Percentiles rank a stretch among this genome's conserved stretches.
phyloP scores from a whole-genome alignment of 2,329 filamentous ascomycete genomes.

The Aspergillus udagawae region DNA sequence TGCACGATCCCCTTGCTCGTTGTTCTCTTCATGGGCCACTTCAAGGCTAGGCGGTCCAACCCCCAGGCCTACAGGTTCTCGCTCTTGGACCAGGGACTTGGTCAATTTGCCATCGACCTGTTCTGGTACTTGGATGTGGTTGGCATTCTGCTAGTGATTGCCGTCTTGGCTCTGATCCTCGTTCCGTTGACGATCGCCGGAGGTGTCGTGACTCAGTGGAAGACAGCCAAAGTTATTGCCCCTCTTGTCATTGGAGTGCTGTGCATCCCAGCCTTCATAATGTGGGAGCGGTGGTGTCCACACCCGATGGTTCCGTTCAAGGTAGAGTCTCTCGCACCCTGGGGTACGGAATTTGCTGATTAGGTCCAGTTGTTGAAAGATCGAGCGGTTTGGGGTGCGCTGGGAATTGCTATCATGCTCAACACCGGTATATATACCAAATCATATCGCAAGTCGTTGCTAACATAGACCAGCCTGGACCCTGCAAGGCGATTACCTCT shows the following conservation, averaged over 20 bases:
- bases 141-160: slow-evolving; percentile 51
- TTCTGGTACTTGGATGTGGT: slow-evolving; percentile 56
- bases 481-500: slow-evolving; percentile 62
- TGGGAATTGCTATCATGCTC: slow-evolving; percentile 50
- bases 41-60: slow-evolving; percentile 51
- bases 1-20: slow-evolving; percentile 53
- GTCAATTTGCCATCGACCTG: slow-evolving; percentile 40
- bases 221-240: slow-evolving; percentile 47
- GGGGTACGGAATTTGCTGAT: background rate
- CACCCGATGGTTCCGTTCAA: slow-evolving; percentile 58
- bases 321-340: slow-evolving; percentile 13
- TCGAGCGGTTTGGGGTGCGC: slow-evolving; percentile 60
- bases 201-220: slow-evolving; percentile 48
- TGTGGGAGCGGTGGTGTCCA: slow-evolving; percentile 52
- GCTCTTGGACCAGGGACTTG: slow-evolving; percentile 40
- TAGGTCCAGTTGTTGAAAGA: slow-evolving; percentile 51
- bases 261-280: slow-evolving; percentile 47
- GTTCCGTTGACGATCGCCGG: slow-evolving; percentile 57
- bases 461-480: slow-evolving; percentile 46
- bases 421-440: slow-evolving; percentile 24
- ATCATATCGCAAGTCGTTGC: slow-evolving; percentile 13
- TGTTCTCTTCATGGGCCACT: slow-evolving; percentile 49
- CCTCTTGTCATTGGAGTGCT: slow-evolving; percentile 51
- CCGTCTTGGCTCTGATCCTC: slow-evolving; percentile 50
- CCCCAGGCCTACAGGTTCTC: slow-evolving; percentile 43